Evolutionary conservation across 2,329 filamentous ascomycete species (phyloP).

Genomic region (Cercospora berteroae): DNA sequence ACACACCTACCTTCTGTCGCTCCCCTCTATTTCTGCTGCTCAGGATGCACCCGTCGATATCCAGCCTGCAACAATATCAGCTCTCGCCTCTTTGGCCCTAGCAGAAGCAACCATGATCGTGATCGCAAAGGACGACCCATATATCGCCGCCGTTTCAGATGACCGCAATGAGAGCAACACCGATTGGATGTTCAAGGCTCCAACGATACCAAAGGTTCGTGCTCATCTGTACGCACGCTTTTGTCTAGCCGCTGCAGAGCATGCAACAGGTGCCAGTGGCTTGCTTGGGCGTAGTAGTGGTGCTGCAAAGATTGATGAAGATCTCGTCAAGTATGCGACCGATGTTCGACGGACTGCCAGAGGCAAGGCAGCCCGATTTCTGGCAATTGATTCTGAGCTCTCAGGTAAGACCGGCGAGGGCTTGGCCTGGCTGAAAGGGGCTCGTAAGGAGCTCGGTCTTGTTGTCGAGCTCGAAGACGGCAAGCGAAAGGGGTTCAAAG

Average conservation of each 20-base stretch:
- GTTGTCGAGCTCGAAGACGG: slow-evolving; percentile 42
- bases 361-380: slow-evolving; percentile 84
- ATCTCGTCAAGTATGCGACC: slow-evolving; percentile 68
- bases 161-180: slow-evolving; percentile 77
- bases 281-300: slow-evolving; percentile 43
- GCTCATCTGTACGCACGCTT: slow-evolving; percentile 84
- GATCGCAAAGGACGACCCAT: slow-evolving; percentile 91
- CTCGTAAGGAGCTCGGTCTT: slow-evolving; percentile 70
- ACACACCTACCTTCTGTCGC: slow-evolving; percentile 64
- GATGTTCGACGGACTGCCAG: slow-evolving; percentile 72
- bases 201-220: slow-evolving; percentile 82
- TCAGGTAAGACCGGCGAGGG: slow-evolving; percentile 77
- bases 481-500: slow-evolving; percentile 59
- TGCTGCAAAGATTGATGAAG: slow-evolving; percentile 59
- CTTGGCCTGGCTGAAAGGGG: slow-evolving; percentile 82
- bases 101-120: slow-evolving; percentile 88
- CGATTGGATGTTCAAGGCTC: slow-evolving; percentile 95
- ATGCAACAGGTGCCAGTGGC: slow-evolving; percentile 69
- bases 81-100: slow-evolving; percentile 62
- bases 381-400: slow-evolving; percentile 84
- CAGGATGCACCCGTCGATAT: slow-evolving; percentile 44
- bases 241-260: slow-evolving; percentile 83
- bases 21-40: slow-evolving; percentile 50
- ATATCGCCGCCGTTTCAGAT: slow-evolving; percentile 77
- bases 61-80: slow-evolving; percentile 44